Conservation (phyloP, 768 basidiomycete species). For the Rhodocollybia butyracea region DNA sequence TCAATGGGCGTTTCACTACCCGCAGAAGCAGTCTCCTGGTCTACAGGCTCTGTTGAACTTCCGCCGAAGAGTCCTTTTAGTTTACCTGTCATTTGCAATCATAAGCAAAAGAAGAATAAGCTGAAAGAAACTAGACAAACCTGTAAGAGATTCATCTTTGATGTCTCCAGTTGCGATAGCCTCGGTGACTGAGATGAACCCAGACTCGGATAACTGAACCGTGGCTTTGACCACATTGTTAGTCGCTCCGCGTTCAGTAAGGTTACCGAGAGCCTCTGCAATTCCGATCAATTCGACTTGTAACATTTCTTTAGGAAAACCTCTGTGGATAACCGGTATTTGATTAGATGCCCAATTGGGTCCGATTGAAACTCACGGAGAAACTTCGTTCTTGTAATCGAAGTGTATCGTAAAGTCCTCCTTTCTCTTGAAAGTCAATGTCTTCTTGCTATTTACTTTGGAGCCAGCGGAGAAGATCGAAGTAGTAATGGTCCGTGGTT, state of each 20-base stretch:
- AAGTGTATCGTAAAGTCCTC: conserved; percentile 80
- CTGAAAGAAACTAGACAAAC: conserved; percentile 33
- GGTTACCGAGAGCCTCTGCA: conserved; percentile 71
- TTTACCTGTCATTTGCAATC: conserved; percentile 48
- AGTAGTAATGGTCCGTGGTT: conserved; percentile 69
- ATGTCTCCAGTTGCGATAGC: conserved; percentile 79
- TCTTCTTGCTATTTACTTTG: conserved; percentile 80
- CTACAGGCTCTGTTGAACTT: conserved; percentile 31
- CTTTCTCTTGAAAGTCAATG: conserved; percentile 79
- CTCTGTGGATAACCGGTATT: conserved; percentile 34
- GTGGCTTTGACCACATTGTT: conserved; percentile 89
- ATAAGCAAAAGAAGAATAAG: conserved; percentile 7
- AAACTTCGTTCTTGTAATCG: conserved; percentile 64
- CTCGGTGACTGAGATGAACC: conserved; percentile 77
- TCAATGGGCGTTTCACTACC: conserved; percentile 42
- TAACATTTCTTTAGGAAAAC: conserved; percentile 70
- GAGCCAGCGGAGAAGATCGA: conserved; percentile 76
- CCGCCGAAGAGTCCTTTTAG: conserved; percentile 84
- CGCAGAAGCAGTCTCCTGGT: conserved; percentile 26
- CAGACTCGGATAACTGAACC: conserved; percentile 79
- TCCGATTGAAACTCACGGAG: conserved; percentile 45
- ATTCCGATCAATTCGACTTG: conserved; percentile 74
- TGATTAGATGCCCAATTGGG: background rate
- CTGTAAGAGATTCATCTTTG: conserved; percentile 75
- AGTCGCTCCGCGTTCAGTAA: conserved; percentile 76